A percentile compares a stretch with the other conserved stretches of the same genome.
These are phyloP conservation scores for Blastobotrys capitulatus DNA, from an alignment of 1,139 yeast species.

Conservation along the genomic window DNA sequence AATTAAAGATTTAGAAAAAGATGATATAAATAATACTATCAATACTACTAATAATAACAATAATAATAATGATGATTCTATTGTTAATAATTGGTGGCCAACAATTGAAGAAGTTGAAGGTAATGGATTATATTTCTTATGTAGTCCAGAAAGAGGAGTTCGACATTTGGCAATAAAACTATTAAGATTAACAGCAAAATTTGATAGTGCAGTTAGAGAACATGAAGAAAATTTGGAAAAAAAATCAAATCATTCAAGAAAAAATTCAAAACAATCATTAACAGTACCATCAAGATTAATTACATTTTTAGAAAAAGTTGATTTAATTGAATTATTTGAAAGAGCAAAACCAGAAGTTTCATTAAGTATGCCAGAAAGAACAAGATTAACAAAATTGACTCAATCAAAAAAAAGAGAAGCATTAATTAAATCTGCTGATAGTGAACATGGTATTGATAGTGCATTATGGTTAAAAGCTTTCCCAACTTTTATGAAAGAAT, in stretches of 20 bases:
- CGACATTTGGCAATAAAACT: conserved; percentile 73
- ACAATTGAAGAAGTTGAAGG: conserved; percentile 94
- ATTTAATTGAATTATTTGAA: conserved; percentile 57
- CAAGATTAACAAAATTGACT: conserved; percentile 60
- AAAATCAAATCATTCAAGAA: conserved; percentile 17
- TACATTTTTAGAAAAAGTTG: conserved; percentile 66
- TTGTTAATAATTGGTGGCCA: conserved; percentile 72
- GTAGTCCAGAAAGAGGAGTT: conserved; percentile 77
- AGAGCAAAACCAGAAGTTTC: conserved; percentile 47
- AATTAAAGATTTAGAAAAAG: conserved; percentile 29
- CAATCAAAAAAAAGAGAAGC: conserved; percentile 52
- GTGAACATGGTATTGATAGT: conserved; percentile 91
- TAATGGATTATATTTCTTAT: conserved; percentile 83
- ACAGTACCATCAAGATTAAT: conserved; percentile 78
- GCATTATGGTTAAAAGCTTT: conserved; percentile 91
- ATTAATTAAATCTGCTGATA: conserved; percentile 70
- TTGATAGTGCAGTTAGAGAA: conserved; percentile 74
- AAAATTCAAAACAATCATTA: conserved; percentile 20
- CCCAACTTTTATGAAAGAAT: conserved; percentile 64
- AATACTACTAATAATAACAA: too few species aligned
- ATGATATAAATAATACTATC: conserved; percentile 31
- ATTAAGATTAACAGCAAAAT: conserved; percentile 68
- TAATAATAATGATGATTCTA: conserved; percentile 56
- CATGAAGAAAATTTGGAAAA: conserved; percentile 33
- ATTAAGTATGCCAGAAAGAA: conserved; percentile 76